phyloP scores from a whole-genome alignment of 495 filamentous ascomycete genomes.

The Aspergillus nanangensis region DNA sequence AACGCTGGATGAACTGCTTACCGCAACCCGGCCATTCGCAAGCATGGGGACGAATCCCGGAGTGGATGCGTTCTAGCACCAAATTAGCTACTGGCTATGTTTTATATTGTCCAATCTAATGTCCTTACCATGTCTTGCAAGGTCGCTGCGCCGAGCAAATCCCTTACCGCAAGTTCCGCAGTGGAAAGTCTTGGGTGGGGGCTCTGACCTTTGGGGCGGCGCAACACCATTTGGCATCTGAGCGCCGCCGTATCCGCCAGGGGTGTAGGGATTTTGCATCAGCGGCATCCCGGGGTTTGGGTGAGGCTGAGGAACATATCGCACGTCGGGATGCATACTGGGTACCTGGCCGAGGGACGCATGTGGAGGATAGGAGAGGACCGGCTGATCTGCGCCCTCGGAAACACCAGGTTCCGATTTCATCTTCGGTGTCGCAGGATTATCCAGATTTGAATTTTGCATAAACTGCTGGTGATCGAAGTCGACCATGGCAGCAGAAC shows the following conservation, averaged over 20 bases:
- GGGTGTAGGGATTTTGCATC: slow-evolving; percentile 47
- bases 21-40: slow-evolving; percentile 86
- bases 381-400: slow-evolving; percentile 63
- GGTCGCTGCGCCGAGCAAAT: slow-evolving; percentile 90
- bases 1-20: slow-evolving; percentile 97
- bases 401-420: slow-evolving; percentile 67
- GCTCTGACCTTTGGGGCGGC: slow-evolving; percentile 44
- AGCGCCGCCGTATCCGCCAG: slow-evolving; percentile 30
- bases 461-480: slow-evolving; percentile 51
- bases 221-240: slow-evolving; percentile 29
- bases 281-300: slow-evolving; percentile 56
- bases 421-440: slow-evolving; percentile 43
- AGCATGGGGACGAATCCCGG: slow-evolving; percentile 83
- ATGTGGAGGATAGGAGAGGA: slow-evolving; percentile 52
- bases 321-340: slow-evolving; percentile 43
- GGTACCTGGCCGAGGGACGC: slow-evolving; percentile 44
- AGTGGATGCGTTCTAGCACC: slow-evolving; percentile 87
- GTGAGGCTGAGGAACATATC: slow-evolving; percentile 51
- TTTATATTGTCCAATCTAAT: slow-evolving; percentile 1
- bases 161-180: slow-evolving; percentile 88
- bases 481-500: slow-evolving; percentile 47
- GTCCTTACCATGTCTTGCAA: slow-evolving; percentile 84
- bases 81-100: slow-evolving; percentile 8
- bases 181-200: slow-evolving; percentile 77
- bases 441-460: slow-evolving; percentile 41